Conservation (phyloP, 208 protist species). For the Wallacemonas rigidus region DNA sequence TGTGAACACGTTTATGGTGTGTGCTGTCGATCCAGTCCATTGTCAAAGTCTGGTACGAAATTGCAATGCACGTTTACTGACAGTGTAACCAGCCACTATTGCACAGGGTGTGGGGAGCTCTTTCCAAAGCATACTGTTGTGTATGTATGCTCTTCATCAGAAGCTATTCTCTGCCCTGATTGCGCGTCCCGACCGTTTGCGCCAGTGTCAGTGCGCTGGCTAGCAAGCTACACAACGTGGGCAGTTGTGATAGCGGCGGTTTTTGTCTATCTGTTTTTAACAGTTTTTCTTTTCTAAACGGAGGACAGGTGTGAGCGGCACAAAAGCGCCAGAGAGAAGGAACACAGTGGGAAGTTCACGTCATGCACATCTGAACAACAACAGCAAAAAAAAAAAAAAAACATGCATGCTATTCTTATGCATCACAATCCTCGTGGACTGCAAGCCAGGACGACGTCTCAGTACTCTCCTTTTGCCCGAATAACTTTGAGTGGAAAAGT, state of each 20-base stretch:
- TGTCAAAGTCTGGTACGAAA: slow-evolving; percentile 25
- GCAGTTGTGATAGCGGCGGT: slow-evolving; percentile 26
- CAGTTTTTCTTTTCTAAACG: slow-evolving; percentile 26
- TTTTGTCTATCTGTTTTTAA: slow-evolving; percentile 15
- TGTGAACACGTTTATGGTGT: slow-evolving; percentile 78
- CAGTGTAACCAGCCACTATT: slow-evolving; percentile 20
- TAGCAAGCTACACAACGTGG: slow-evolving; percentile 70
- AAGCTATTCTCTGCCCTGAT: slow-evolving; percentile 49
- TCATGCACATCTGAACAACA: no score
- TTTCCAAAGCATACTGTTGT: slow-evolving; percentile 28
- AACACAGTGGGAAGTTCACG: no score
- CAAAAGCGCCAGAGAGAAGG: neutral
- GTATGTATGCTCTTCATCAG: slow-evolving; percentile 16
- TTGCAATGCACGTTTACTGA: slow-evolving; percentile 17
- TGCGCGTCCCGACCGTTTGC: slow-evolving; percentile 79
- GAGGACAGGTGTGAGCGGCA: neutral
- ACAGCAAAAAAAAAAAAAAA: no score
- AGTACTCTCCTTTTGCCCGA: no score
- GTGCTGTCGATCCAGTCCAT: slow-evolving; percentile 65
- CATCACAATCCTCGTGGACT: no score
- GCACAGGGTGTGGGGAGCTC: slow-evolving; percentile 43
- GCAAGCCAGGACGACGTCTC: no score
- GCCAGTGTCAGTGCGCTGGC: slow-evolving; percentile 47
- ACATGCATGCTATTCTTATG: no score
- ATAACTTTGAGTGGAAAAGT: no score